Base-by-base conservation (phyloP, 352 stramenopile genomes). In the Pilasporangium apinafurcum region DNA sequence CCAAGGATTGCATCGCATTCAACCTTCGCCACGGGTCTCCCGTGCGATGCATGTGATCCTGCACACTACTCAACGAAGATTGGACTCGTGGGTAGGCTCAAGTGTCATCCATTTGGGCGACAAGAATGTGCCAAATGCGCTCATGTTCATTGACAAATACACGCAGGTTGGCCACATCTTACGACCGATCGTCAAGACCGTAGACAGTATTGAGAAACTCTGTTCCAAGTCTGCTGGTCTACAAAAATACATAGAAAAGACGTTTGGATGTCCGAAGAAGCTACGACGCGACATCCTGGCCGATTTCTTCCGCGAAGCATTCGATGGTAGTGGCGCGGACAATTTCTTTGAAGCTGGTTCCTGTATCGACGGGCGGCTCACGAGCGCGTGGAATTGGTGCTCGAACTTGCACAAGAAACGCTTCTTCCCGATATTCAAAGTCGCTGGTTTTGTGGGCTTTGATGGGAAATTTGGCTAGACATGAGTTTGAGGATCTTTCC, bases 71-170 rank as follows among this genome's bases (percentile, higher is more conserved):
- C 81, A 93, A 50, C 67, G 66, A 27, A 64, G 53, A 8, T 50
- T 90, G 21, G 83, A 85, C 22, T 69, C 81, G 14, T 98, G 93
- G 93, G 79, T 98, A 22, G 94, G 92, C 27, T 95, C 74, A 8
- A 97, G 78, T 53, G 93, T 98, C 13, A 98, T 98, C 48, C 95
- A 98, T 61, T 52, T 98, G 21, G 95, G 95, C 21, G 95, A 98
- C 75, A 95, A 98, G 69, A 98, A 98, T 67, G 95, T 98, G 24
- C 95, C 95, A 12, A 98, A 98, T 49, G 95, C 95, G 38, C 79
- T 98, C 51, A 97, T 97, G 67, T 98, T 98, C 58, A 98, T 98
- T 62, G 95, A 98, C 78, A 98, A 98, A 70, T 98, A 98, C 71
- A 97, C 92, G 27, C 93, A 98, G 53, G 90, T 96, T 10, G 65